Percentiles rank a stretch among this genome's conserved stretches.
These are phyloP conservation scores for Butyriboletus loyo DNA, from an alignment of 768 basidiomycete genomes.

Conservation along the genomic window DNA sequence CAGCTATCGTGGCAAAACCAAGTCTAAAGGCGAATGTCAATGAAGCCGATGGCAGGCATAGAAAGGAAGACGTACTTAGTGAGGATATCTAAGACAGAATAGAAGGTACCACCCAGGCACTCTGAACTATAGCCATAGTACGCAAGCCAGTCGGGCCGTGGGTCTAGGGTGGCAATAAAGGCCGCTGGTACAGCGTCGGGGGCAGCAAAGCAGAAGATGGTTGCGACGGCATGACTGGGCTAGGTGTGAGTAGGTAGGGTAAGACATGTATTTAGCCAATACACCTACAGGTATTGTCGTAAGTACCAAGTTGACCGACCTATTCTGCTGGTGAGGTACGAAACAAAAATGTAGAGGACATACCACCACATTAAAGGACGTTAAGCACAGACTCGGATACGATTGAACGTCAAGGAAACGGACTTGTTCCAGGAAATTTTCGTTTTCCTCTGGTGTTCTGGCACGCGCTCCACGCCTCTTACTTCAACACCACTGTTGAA, in stretches of 20 bases:
- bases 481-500: conserved; percentile 52
- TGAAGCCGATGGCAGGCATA: not conserved
- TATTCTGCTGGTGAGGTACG: conserved; percentile 10
- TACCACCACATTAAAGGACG: conserved; percentile 42
- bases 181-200: conserved; percentile 42
- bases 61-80: conserved; percentile 35
- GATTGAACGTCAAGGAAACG: conserved; percentile 9
- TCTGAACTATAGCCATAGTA: conserved; percentile 54
- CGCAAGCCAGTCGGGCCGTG: conserved; percentile 50
- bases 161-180: conserved; percentile 54
- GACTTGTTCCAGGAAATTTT: conserved; percentile 47
- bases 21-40: conserved; percentile 27
- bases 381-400: not conserved
- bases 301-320: conserved; percentile 48
- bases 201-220: conserved; percentile 45
- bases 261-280: conserved; percentile 47
- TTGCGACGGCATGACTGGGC: conserved; percentile 41
- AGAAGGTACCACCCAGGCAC: conserved; percentile 47
- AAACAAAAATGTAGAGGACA: conserved; percentile 4
- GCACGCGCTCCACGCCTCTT: conserved; percentile 52
- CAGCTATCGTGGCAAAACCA: conserved; percentile 46
- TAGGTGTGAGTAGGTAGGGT: conserved; percentile 33
- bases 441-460: conserved; percentile 44
- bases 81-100: conserved; percentile 52
- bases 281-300: conserved; percentile 51